Base-by-base conservation (phyloP, 768 basidiomycete species). In the Rhodotorula taiwanensis region DNA sequence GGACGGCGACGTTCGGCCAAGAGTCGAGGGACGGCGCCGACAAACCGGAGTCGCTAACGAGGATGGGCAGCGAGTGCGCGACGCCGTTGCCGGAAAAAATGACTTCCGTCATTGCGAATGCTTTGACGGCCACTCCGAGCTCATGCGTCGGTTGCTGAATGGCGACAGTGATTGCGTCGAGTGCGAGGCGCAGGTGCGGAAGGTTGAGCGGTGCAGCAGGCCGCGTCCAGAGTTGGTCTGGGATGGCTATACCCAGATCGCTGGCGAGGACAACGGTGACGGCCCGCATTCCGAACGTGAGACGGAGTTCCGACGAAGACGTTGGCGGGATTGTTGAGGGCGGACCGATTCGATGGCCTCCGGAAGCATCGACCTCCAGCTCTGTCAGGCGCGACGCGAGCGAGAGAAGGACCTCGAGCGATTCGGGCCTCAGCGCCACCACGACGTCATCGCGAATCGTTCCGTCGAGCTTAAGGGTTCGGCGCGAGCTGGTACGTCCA, bases 181-280 rank as follows among this genome's bases (percentile, higher is more conserved):
- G 52, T 11, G 23, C 20, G 4, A 67, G 30, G 15, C 58, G 66
- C 20, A 67, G 23, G 36, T 67, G 66, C 5, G 63, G 62, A 4
- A 20, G 20, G 21, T 45, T 50, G 45, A 58, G n/a, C 4, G 52
- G 0, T 7, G 34, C 1, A 15, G 41, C 60, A 45, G 23, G 44
- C 0, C 25, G 31, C 15, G 15, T 30, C 27, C 58, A 31, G 20
- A 11, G 49, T 11, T 10, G 21, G 20, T 0, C 23, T 13, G 15
- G 36, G 36, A 11, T n/a, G n/a, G n/a, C n/a, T n/a, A n/a, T n/a
- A n/a, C n/a, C n/a, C n/a, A n/a, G n/a, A n/a, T n/a, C n/a, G n/a
- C n/a, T n/a, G n/a, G n/a, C n/a, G n/a, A n/a, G n/a, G n/a, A n/a
- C n/a, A n/a, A n/a, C n/a, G n/a, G n/a, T n/a, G n/a, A n/a, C n/a